Base-by-base conservation (phyloP, 495 filamentous ascomycete species). In the Neurospora sp. region DNA sequence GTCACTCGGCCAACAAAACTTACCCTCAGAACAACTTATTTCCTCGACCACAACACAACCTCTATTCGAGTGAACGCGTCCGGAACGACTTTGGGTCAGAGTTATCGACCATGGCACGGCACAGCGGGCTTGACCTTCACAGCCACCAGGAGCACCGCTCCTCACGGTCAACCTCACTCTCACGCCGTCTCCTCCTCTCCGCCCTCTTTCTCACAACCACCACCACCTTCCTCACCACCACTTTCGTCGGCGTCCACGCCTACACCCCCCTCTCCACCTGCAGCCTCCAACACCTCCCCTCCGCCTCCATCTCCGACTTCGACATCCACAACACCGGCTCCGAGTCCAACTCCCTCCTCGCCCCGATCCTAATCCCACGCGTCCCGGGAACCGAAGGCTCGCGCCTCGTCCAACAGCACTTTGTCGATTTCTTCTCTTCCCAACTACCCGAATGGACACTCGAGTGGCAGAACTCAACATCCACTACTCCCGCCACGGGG, bases 331-430 rank as follows among this genome's bases (percentile, higher is more conserved):
- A 83, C 70, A 92, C 86, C 8, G 78, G 90, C 66, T 86, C 84
- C 70, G 92, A 2, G 27, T 27, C 27, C 27, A 27, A 94, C 72
- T 83, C 86, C 6, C 84, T 99, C 27, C 87, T 98, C n/a, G 85
- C 94, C 1, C 96, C 94, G 1, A 95, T 99, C 74, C 88, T 99
- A n/a, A 89, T 88, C 31, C 91, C 95, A 39, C 92, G 96, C 72
- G 94, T 99, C 38, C 90, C 96, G 35, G 96, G 95, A 27, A 97
- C 93, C 5, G 83, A 88, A 3, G 93, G 93, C 39, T 75, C 75
- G 39, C 71, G 72, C 38, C 14, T 27, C 37, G 72, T 93, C 90
- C 91, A 94, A 70, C 84, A 90, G 37, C 96, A 98, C 83, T 93
- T 99, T 75, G 86, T 89, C 66, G 82, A 92, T 78, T 99, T 94